Percentiles rank a stretch among this genome's conserved stretches.
phyloP scores from a whole-genome alignment of 805 yeast species.

The Zygoascus biomembranicola region DNA sequence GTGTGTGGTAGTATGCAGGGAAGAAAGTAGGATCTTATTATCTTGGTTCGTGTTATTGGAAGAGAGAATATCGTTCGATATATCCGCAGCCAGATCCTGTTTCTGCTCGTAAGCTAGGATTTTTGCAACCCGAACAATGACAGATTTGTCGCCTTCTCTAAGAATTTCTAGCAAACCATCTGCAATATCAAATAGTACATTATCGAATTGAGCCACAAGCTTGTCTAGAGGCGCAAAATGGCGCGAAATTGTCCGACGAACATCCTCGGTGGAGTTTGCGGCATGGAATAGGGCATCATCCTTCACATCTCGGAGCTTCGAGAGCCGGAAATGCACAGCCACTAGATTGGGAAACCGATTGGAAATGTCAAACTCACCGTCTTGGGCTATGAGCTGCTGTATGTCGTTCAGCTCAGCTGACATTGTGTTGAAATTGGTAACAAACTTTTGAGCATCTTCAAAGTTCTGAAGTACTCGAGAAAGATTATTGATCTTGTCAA shows the following conservation, averaged over 20 bases:
- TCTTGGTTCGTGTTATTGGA: constrained; percentile 30
- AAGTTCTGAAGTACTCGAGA: constrained; percentile 66
- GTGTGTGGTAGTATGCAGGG: constrained; percentile 5
- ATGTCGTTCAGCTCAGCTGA: constrained; percentile 43
- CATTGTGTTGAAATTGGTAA: constrained; percentile 52
- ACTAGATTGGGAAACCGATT: constrained; percentile 47
- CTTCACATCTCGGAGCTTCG: constrained; percentile 64
- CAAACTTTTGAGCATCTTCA: constrained; percentile 57
- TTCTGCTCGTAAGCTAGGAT: constrained; percentile 73
- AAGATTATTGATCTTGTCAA: constrained; percentile 59
- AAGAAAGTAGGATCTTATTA: not conserved
- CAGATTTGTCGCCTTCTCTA: constrained; percentile 52
- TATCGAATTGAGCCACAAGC: constrained; percentile 50
- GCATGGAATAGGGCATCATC: constrained; percentile 64
- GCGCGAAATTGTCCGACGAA: constrained; percentile 53
- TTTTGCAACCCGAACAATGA: constrained; percentile 65
- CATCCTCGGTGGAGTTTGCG: constrained; percentile 49
- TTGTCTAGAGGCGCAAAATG: constrained; percentile 43
- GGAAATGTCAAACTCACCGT: constrained; percentile 37
- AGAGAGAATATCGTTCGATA: constrained; percentile 14
- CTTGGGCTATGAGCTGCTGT: constrained; percentile 44
- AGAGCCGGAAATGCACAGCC: constrained; percentile 60
- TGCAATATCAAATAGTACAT: constrained; percentile 56
- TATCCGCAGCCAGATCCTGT: constrained; percentile 55
- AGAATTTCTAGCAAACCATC: constrained; percentile 64